phyloP scores from a whole-genome alignment of 139 green algal species.

The Volvox reticuliferus region DNA sequence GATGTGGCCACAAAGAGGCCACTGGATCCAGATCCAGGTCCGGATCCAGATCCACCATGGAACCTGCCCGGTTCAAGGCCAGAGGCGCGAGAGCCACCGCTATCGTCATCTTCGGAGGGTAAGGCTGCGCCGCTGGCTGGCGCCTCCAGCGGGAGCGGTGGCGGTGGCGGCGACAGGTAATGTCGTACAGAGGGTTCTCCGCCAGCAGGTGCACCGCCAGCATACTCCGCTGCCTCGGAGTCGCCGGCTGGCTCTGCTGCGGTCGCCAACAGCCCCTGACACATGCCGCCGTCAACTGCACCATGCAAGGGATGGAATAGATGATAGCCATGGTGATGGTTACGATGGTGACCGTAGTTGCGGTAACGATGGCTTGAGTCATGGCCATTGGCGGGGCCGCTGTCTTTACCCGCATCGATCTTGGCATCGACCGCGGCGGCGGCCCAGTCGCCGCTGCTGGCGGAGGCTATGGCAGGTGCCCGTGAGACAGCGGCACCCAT shows the following conservation, averaged over 20 bases:
- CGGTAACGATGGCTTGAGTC: not conserved
- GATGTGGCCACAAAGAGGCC: not conserved
- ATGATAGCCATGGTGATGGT: not conserved
- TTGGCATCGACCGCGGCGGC: too few species aligned
- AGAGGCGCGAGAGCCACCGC: too few species aligned
- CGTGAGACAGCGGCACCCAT: not conserved
- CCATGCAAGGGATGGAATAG: not conserved
- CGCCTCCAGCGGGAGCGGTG: not conserved
- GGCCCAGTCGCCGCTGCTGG: too few species aligned
- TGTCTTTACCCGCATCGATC: not conserved
- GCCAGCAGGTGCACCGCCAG: too few species aligned
- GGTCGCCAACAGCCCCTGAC: conserved; percentile 10
- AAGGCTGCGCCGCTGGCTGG: not conserved
- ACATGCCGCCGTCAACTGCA: not conserved
- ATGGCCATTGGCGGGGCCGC: not conserved
- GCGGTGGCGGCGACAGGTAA: not conserved
- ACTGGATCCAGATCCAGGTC: too few species aligned
- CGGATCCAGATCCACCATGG: not conserved
- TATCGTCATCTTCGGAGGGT: too few species aligned
- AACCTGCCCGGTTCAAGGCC: too few species aligned
- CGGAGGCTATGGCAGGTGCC: not conserved
- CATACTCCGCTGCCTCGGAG: not conserved
- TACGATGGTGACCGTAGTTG: not conserved
- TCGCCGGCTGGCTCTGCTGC: not conserved
- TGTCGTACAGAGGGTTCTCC: not conserved